Evolutionary conservation across 148 eudicot species (phyloP).

Genomic region (Amaranthus hypochondriacus): DNA sequence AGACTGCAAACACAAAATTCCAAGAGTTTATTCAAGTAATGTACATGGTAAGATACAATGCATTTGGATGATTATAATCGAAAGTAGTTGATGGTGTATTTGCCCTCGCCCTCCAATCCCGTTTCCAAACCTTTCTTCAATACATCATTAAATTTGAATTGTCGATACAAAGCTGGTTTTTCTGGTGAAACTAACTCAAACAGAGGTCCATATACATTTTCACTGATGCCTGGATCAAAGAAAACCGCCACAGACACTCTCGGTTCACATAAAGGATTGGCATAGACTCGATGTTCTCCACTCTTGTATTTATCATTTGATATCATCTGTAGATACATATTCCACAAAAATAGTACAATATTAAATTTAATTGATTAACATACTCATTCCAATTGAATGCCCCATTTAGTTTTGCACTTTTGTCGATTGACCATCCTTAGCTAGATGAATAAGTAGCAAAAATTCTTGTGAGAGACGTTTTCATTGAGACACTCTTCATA

Average conservation of each 20-base stretch:
- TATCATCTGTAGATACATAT: slow-evolving; percentile 34
- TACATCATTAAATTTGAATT: background rate
- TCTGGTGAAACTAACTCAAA: slow-evolving; percentile 40
- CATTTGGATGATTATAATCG: no score
- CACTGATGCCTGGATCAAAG: slow-evolving; percentile 45
- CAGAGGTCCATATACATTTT: slow-evolving; percentile 44
- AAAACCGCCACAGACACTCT: slow-evolving; percentile 51
- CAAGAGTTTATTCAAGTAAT: no score
- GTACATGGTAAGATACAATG: no score
- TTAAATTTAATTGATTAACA: background rate
- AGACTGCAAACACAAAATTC: no score
- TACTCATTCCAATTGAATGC: background rate
- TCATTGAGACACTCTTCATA: no score
- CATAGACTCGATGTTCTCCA: slow-evolving; percentile 57
- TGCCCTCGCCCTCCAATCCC: no score
- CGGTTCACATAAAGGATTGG: slow-evolving; percentile 32
- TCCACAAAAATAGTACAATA: background rate
- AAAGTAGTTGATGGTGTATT: no score
- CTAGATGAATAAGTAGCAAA: no score
- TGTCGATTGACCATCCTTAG: no score
- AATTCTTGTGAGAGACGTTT: no score
- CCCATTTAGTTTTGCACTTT: no score
- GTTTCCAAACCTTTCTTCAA: no score
- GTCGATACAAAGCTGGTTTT: slow-evolving; percentile 44
- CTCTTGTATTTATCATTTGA: slow-evolving; percentile 60